Evolutionary conservation across 2,329 filamentous ascomycete genomes (phyloP).

Genomic region (Sclerotinia sclerotiorum): DNA sequence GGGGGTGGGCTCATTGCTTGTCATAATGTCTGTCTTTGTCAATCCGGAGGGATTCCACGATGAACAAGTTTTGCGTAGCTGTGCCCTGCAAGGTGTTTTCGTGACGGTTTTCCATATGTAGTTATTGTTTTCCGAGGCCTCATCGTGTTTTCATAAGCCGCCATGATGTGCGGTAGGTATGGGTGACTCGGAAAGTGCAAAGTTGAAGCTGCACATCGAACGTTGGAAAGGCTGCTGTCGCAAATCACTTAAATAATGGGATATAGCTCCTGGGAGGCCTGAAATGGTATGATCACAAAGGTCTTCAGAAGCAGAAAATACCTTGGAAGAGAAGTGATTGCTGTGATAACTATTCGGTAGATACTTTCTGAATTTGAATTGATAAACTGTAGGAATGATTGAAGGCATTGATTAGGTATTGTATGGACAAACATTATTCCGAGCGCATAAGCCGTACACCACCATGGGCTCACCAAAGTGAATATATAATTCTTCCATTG

Average conservation of each 20-base stretch:
- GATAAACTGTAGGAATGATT: background rate
- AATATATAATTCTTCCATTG: background rate
- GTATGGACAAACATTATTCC: background rate
- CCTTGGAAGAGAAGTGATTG: background rate
- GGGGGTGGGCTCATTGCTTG: slow-evolving; percentile 19
- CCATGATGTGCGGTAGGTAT: slow-evolving; percentile 31
- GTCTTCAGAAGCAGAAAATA: background rate
- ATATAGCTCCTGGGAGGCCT: background rate
- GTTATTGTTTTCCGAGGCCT: slow-evolving; percentile 37
- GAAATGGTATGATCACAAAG: background rate
- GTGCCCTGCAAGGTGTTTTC: slow-evolving; percentile 37
- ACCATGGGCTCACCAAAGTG: background rate
- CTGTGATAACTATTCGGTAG: background rate
- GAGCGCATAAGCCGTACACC: background rate
- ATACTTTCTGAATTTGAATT: background rate
- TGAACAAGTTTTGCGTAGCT: slow-evolving; percentile 29
- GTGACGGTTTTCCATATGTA: slow-evolving; percentile 40
- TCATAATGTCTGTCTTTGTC: slow-evolving; percentile 18
- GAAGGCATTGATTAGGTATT: background rate
- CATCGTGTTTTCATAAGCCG: slow-evolving; percentile 32
- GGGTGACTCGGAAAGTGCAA: slow-evolving; percentile 9
- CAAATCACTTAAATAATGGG: slow-evolving; percentile 1
- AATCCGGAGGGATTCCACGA: slow-evolving; percentile 32
- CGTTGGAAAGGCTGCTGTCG: slow-evolving; percentile 4
- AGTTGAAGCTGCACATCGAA: slow-evolving; percentile 19